Conservation (phyloP, 257 asterid species). For the Fraxinus americana region DNA sequence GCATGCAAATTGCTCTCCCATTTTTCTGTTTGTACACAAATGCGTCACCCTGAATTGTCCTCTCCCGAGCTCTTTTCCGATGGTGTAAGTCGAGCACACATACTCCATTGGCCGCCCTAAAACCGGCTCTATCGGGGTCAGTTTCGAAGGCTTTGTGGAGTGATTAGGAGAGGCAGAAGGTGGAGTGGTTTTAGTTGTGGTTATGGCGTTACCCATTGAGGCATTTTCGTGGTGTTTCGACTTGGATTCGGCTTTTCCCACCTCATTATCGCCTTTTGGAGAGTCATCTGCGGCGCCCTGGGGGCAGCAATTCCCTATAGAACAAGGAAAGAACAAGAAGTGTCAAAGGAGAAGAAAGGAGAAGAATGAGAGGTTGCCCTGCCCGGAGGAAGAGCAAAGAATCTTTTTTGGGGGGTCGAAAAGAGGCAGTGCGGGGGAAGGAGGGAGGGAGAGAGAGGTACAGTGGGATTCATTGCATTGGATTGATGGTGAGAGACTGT, state of each 20-base stretch:
- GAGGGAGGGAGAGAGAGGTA: slow-evolving; percentile 33
- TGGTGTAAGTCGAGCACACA: slow-evolving; percentile 49
- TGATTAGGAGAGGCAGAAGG: slow-evolving; percentile 37
- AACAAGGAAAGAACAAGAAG: slow-evolving; percentile 11
- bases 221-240: not conserved
- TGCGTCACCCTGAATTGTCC: slow-evolving; percentile 92
- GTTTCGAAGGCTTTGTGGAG: slow-evolving; percentile 41
- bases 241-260: slow-evolving; percentile 16
- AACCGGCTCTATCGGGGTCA: slow-evolving; percentile 59
- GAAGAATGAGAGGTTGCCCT: slow-evolving; percentile 19
- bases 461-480: slow-evolving; percentile 35
- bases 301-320: slow-evolving; percentile 76
- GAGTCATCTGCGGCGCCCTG: slow-evolving; percentile 38
- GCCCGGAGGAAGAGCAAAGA: slow-evolving; percentile 29
- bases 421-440: slow-evolving; percentile 26
- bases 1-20: slow-evolving; percentile 80
- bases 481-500: slow-evolving; percentile 47
- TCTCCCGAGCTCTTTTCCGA: slow-evolving; percentile 88
- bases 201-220: slow-evolving; percentile 1
- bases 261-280: slow-evolving; percentile 11
- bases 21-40: slow-evolving; percentile 72
- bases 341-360: slow-evolving; percentile 7
- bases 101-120: slow-evolving; percentile 91
- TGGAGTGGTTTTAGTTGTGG: slow-evolving; percentile 28
- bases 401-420: slow-evolving; percentile 12